Evolutionary conservation across 1,284 basidiomycete species (phyloP).

Genomic region (Termitomyces sp.): DNA sequence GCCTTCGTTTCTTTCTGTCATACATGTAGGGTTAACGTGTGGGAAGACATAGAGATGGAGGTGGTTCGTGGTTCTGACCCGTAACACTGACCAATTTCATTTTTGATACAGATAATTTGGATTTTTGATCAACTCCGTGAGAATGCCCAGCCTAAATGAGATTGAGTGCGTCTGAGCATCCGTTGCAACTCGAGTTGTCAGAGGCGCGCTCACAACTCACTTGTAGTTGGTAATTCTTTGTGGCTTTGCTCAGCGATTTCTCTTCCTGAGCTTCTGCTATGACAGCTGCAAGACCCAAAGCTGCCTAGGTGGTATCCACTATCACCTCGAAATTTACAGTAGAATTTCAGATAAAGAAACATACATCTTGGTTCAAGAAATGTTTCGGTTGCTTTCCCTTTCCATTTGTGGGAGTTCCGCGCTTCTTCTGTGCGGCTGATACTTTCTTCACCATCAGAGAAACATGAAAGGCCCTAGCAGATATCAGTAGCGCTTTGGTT

Average conservation of each 20-base stretch:
- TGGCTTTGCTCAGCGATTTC: constrained; percentile 4
- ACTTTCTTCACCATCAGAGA: constrained; percentile 1
- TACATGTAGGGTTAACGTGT: neutral
- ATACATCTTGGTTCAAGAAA: constrained; percentile 13
- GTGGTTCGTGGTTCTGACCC: neutral
- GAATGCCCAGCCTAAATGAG: constrained; percentile 11
- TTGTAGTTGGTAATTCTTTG: constrained; percentile 10
- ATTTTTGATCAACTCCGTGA: constrained; percentile 6
- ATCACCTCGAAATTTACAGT: neutral
- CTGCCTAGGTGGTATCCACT: constrained; percentile 1
- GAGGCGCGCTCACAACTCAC: constrained; percentile 6
- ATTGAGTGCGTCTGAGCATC: neutral
- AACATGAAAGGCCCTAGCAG: neutral
- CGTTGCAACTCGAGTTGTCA: neutral
- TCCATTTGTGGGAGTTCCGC: neutral
- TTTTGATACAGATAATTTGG: constrained; percentile 12
- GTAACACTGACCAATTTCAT: constrained; percentile 11
- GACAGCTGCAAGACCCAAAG: constrained; percentile 10
- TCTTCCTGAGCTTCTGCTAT: constrained; percentile 15
- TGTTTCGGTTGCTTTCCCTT: constrained; percentile 12
- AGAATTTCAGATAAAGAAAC: neutral
- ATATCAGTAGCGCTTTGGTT: neutral
- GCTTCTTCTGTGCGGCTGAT: neutral
- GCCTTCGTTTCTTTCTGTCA: constrained; percentile 15
- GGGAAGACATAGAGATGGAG: neutral